Conservation (phyloP, 768 basidiomycete genomes). For the Ramaria sp. region DNA sequence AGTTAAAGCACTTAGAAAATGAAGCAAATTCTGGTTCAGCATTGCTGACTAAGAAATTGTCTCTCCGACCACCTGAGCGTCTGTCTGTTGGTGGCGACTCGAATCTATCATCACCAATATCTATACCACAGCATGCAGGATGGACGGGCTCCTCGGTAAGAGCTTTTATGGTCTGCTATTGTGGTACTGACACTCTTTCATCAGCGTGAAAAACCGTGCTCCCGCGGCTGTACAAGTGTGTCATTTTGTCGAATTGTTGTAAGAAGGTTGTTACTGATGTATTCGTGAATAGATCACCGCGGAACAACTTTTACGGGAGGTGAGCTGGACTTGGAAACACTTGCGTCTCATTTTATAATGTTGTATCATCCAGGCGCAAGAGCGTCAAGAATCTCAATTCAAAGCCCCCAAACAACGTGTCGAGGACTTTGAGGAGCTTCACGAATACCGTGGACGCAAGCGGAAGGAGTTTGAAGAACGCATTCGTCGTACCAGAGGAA, state of each 20-base stretch:
- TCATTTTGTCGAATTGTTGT: slow-evolving; percentile 6
- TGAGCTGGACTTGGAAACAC: slow-evolving; percentile 19
- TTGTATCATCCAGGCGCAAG: slow-evolving; percentile 63
- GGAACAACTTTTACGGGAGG: slow-evolving; percentile 94
- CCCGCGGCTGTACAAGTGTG: slow-evolving; percentile 85
- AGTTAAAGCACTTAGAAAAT: too few relatives aligned
- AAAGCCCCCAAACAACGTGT: slow-evolving; percentile 91
- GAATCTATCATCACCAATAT: too few relatives aligned
- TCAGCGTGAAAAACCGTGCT: slow-evolving; percentile 89
- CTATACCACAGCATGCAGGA: slow-evolving; percentile 61
- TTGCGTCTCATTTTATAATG: neutral
- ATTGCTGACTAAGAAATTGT: too few relatives aligned
- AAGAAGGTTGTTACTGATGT: slow-evolving; percentile 12
- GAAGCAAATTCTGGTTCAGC: too few relatives aligned
- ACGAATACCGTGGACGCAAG: slow-evolving; percentile 76
- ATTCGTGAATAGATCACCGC: slow-evolving; percentile 71
- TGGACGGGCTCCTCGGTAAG: slow-evolving; percentile 67
- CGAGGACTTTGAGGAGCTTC: slow-evolving; percentile 82
- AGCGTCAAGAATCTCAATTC: slow-evolving; percentile 87
- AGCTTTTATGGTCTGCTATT: neutral
- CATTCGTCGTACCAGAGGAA: slow-evolving; percentile 28
- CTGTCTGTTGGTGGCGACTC: too few relatives aligned
- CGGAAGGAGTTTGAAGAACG: slow-evolving; percentile 85
- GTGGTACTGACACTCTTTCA: slow-evolving; percentile 5
- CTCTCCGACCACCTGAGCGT: too few relatives aligned